phyloP scores from a whole-genome alignment of 164 flowering plant genomes.

The Brasenia schreberi region DNA sequence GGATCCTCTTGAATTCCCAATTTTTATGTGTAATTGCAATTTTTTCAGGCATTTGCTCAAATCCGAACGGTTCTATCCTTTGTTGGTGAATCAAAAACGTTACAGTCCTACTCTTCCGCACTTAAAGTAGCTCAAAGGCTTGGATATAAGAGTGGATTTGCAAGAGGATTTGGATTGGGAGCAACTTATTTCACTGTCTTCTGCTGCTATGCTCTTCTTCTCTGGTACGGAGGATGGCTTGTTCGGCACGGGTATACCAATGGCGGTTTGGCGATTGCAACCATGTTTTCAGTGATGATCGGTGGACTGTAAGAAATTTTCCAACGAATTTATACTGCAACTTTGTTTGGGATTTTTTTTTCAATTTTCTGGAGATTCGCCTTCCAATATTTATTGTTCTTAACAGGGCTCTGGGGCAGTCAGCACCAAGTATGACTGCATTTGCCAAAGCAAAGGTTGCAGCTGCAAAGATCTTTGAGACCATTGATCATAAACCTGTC shows the following conservation, averaged over 20 bases:
- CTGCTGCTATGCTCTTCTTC: constrained; percentile 87
- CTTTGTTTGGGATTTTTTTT: neutral
- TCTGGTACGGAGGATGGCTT: constrained; percentile 96
- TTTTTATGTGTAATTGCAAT: neutral
- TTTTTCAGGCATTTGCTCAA: constrained; percentile 74
- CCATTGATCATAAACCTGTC: constrained; percentile 72
- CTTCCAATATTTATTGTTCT: neutral
- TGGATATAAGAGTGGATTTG: constrained; percentile 80
- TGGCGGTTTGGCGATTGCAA: constrained; percentile 93
- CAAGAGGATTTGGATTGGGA: constrained; percentile 85
- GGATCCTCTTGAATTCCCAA: no score
- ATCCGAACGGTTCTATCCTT: constrained; percentile 74
- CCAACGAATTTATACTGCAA: neutral
- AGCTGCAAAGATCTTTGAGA: constrained; percentile 67
- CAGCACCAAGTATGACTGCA: constrained; percentile 83
- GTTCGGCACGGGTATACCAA: constrained; percentile 81
- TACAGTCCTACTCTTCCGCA: constrained; percentile 63
- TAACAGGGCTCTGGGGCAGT: constrained; percentile 73
- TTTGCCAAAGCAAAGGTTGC: constrained; percentile 90
- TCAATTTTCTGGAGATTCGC: neutral
- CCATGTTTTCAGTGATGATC: constrained; percentile 94
- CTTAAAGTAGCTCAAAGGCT: constrained; percentile 47
- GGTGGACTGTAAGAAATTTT: constrained; percentile 79
- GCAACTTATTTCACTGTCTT: constrained; percentile 93
- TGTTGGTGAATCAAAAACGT: constrained; percentile 84